Evolutionary conservation across 768 basidiomycete species (phyloP), one percentile per base, ranked within the genome.

Genomic region (Ephemerocybe angulata): DNA sequence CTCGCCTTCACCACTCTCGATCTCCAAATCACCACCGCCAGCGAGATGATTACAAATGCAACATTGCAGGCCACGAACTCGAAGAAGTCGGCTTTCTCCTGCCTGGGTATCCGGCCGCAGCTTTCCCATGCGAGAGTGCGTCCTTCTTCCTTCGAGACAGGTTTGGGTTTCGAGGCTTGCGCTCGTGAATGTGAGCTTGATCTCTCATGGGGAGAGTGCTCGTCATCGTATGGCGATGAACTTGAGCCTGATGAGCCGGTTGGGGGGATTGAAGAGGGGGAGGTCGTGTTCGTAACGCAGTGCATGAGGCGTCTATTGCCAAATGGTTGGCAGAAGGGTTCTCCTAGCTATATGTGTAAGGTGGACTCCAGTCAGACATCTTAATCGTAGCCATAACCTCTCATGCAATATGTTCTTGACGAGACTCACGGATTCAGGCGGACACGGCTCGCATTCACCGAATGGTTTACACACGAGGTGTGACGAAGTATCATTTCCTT

Each of bases 271-370:
- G 62, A 69, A 48, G 55, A 56, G 17, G 35, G 35, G 15, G 58
- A 21, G 31, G 70, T 67, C 44, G 63, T 70, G 47, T 67, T 61
- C 59, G 78, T 80, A 30, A 82, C 65, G 57, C 94, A 98, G 66
- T 94, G 94, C 76, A 95, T 79, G 37, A 93, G 79, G 19, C 90
- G 85, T 22, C 95, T 84, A 70, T 95, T 95, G 50, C 95, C 95
- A 65, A 93, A 96, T n/a, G 95, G 94, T 65, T 90, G 85, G 71
- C 94, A 98, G 70, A 89, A 96, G 2, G 94, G 93, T 73, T 94
- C 84, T 62, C 85, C 75, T 30, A 90, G 74, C 93, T 95, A 52
- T 54, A 25, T 29, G 17, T 29, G 58, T 33, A 35, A 44, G 40
- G 27, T 55, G 21, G 21, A 33, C n/a, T 35, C 7, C 28, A 7